These are phyloP conservation scores for Fusarium redolens DNA, from an alignment of 2,329 filamentous ascomycete genomes.

Conservation along the genomic window DNA sequence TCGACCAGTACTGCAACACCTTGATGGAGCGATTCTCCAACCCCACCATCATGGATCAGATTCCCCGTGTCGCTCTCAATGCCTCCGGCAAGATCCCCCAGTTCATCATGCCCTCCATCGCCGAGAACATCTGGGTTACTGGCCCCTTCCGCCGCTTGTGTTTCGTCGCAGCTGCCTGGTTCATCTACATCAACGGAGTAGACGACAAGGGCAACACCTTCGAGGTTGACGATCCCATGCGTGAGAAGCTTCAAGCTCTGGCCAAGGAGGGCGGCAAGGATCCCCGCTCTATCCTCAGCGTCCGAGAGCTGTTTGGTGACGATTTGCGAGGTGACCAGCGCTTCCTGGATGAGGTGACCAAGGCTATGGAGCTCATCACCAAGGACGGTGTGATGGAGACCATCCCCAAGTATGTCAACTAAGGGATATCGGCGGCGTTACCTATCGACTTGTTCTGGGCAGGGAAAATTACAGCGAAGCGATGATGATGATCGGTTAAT, in stretches of 20 bases:
- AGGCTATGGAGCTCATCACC: constrained; percentile 59
- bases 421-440: constrained; percentile 2
- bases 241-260: constrained; percentile 58
- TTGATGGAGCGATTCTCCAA: constrained; percentile 67
- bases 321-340: constrained; percentile 60
- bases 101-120: constrained; percentile 61
- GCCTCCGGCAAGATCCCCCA: constrained; percentile 66
- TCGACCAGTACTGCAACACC: constrained; percentile 64
- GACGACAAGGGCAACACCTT: constrained; percentile 59
- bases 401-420: constrained; percentile 59
- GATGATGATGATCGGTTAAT: constrained; percentile 20
- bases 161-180: constrained; percentile 62
- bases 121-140: constrained; percentile 58
- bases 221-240: constrained; percentile 61
- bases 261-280: constrained; percentile 57
- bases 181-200: constrained; percentile 62
- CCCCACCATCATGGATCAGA: constrained; percentile 66
- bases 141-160: constrained; percentile 60
- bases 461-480: constrained; percentile 19
- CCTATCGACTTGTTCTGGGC: background rate
- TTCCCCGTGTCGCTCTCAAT: constrained; percentile 62
- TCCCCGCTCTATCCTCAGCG: constrained; percentile 56
- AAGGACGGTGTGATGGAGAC: constrained; percentile 62
- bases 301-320: constrained; percentile 62
- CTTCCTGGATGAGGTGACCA: constrained; percentile 59